Conservation (phyloP, 2,329 filamentous ascomycete species). For the Cladosporium sp. region DNA sequence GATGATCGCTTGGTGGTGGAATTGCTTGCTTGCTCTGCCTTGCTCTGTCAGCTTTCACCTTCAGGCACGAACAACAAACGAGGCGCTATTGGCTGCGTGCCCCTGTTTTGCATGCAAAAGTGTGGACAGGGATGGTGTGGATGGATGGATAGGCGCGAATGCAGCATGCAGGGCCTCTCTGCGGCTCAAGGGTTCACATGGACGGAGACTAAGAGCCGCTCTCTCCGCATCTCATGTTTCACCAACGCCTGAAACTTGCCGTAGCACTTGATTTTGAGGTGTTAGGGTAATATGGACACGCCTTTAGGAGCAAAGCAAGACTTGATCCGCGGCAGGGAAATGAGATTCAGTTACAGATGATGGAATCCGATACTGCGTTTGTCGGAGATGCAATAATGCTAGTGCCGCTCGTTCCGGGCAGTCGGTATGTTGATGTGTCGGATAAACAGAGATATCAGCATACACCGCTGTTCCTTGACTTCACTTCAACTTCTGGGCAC, state of each 20-base stretch:
- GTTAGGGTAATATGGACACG: too few relatives aligned
- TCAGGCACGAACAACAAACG: slow-evolving; percentile 1
- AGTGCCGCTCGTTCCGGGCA: too few relatives aligned
- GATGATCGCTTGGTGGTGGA: background rate
- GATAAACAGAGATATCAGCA: too few relatives aligned
- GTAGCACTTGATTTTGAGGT: background rate
- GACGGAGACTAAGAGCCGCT: background rate
- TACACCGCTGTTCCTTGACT: too few relatives aligned
- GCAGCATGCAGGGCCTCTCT: slow-evolving; percentile 3
- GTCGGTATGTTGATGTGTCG: background rate
- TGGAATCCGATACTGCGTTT: background rate
- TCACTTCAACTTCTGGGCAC: background rate
- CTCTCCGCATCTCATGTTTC: slow-evolving; percentile 6
- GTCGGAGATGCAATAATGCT: too few relatives aligned
- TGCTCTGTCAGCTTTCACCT: slow-evolving; percentile 11
- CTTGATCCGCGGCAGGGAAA: slow-evolving; percentile 11
- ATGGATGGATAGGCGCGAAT: too few relatives aligned
- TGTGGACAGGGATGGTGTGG: slow-evolving; percentile 2
- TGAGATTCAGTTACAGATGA: background rate
- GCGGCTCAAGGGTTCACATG: background rate
- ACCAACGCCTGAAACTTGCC: slow-evolving; percentile 4
- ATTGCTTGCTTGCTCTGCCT: too few relatives aligned
- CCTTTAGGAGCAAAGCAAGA: background rate
- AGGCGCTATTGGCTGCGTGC: slow-evolving; percentile 4
- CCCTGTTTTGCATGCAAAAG: slow-evolving; percentile 12